Percentiles rank a stretch among this genome's conserved stretches.
Conservation (phyloP, 352 stramenopile species). For the Phytophthora cryptogea region DNA sequence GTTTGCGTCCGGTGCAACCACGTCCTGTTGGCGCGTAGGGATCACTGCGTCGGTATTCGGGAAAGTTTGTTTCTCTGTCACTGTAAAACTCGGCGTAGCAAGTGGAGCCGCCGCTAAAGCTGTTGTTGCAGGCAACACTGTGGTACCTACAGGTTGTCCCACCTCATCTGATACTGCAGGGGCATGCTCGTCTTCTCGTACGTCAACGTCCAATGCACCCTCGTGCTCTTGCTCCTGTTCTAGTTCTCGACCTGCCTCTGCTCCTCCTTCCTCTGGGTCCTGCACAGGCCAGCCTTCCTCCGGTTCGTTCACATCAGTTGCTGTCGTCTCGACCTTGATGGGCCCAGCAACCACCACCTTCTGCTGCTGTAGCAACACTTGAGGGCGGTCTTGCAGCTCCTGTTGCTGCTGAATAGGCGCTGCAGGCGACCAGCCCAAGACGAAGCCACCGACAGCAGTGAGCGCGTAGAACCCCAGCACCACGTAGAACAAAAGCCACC, state of each 20-base stretch:
- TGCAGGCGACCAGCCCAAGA: slow-evolving; percentile 3
- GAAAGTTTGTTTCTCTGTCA: neutral
- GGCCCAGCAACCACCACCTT: slow-evolving; percentile 9
- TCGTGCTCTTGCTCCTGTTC: slow-evolving; percentile 12
- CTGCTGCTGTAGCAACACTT: slow-evolving; percentile 3
- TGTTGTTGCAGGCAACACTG: neutral
- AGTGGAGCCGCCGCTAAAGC: neutral
- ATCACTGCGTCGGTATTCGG: slow-evolving; percentile 3
- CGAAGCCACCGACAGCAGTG: slow-evolving; percentile 24
- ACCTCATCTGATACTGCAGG: slow-evolving; percentile 1
- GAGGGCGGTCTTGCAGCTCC: slow-evolving; percentile 5
- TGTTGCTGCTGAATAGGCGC: slow-evolving; percentile 9
- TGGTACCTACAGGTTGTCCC: neutral
- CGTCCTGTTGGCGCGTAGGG: slow-evolving; percentile 13
- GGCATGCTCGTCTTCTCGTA: slow-evolving; percentile 8
- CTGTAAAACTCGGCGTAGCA: slow-evolving; percentile 4
- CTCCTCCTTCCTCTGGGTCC: slow-evolving; percentile 2
- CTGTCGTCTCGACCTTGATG: slow-evolving; percentile 19
- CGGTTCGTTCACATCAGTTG: slow-evolving; percentile 14
- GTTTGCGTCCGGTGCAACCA: slow-evolving; percentile 5
- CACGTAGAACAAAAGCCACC: slow-evolving; percentile 37
- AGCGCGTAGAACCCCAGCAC: slow-evolving; percentile 34
- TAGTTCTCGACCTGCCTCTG: neutral
- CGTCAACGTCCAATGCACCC: neutral
- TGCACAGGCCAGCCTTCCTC: slow-evolving; percentile 27